A percentile compares a stretch with the other conserved stretches of the same genome.
phyloP scores from a whole-genome alignment of 1,284 basidiomycete species.

The Cryptococcus amylolentus region DNA sequence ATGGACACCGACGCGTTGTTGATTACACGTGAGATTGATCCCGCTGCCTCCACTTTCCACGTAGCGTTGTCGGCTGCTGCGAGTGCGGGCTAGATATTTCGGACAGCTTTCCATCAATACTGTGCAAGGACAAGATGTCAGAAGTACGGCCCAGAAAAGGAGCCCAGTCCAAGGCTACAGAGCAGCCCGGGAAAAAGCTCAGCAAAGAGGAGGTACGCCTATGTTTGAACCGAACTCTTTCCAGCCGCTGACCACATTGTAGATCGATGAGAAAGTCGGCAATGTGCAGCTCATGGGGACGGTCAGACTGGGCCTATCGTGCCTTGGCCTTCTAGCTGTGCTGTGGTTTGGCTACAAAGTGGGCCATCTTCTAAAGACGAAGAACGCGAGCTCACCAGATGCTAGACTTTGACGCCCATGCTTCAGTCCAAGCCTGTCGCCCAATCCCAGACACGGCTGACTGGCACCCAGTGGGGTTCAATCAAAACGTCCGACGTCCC shows the following conservation, averaged over 20 bases:
- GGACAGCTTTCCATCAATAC: background rate
- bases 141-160: background rate
- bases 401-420: slow-evolving; percentile 8
- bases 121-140: background rate
- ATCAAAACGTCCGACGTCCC: slow-evolving; percentile 16
- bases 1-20: too few species aligned
- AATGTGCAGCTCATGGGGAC: slow-evolving; percentile 8
- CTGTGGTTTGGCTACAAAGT: slow-evolving; percentile 18
- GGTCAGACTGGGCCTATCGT: slow-evolving; percentile 7
- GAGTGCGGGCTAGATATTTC: background rate
- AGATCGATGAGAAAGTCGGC: slow-evolving; percentile 15
- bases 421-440: background rate
- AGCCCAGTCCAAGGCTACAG: background rate
- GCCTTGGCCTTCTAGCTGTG: slow-evolving; percentile 13
- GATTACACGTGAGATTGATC: too few species aligned
- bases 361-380: background rate
- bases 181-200: background rate
- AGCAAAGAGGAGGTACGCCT: slow-evolving; percentile 7
- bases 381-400: background rate
- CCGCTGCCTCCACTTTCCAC: background rate
- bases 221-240: background rate
- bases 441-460: slow-evolving; percentile 3
- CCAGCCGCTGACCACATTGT: background rate
- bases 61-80: background rate
- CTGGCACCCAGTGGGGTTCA: slow-evolving; percentile 11